These are phyloP conservation scores for Stentor roeselii DNA, from an alignment of 73 alveolate species.

Conservation along the genomic window DNA sequence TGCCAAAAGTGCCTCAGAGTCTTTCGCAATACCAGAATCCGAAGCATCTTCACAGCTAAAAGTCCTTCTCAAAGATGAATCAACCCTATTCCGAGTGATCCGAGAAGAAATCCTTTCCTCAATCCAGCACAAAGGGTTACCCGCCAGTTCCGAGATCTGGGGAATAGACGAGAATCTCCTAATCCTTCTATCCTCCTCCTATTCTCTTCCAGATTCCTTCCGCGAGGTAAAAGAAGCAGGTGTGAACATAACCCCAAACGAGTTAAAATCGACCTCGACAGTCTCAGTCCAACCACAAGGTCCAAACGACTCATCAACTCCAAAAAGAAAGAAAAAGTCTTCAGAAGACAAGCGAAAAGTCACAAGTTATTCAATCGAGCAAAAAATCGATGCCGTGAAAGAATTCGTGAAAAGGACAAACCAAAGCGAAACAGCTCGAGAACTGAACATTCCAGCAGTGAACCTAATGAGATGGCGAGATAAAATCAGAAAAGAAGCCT, in stretches of 20 bases:
- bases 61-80: neutral
- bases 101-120: neutral
- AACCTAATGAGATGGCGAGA: constrained; percentile 17
- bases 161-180: neutral
- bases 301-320: neutral
- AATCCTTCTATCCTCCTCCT: neutral
- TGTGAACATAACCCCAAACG: neutral
- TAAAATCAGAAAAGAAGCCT: constrained; percentile 15
- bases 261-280: neutral
- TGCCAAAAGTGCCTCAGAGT: neutral
- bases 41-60: neutral
- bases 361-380: neutral
- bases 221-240: neutral
- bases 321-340: neutral
- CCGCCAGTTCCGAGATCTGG: neutral
- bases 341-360: constrained; percentile 3
- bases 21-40: neutral
- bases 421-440: constrained; percentile 18
- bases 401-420: neutral
- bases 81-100: neutral
- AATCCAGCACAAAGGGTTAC: neutral
- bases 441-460: neutral
- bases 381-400: constrained; percentile 13
- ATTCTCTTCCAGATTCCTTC: neutral
- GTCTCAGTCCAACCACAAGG: constrained; percentile 11